Evolutionary conservation across 805 yeast genomes (phyloP), one percentile per base, ranked within the genome.

Genomic region (Candida jianshihensis): DNA sequence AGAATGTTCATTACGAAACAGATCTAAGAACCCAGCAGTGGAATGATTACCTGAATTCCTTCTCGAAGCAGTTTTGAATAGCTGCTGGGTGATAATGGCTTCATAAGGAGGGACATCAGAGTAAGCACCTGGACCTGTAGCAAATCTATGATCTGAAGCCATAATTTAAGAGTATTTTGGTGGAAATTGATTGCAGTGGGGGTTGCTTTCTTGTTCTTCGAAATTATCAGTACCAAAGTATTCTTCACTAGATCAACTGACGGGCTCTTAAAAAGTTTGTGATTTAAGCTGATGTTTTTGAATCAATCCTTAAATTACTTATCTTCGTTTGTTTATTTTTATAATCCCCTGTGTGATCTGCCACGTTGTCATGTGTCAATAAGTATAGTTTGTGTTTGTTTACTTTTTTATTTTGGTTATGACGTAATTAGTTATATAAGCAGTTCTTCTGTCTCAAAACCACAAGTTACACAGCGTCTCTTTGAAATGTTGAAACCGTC

Each of bases 391-490:
- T 21, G 24, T 21, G 7, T 21, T 8, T 21, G 24, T 21, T 21
- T 21, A 21, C 24, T 7, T 21, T 7, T 8, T 21, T 21, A 21
- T 21, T 21, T 11, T 21, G 24, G 24, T 21, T 21, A 11, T 21
- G 24, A 11, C 10, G 7, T 21, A 11, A 21, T 21, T n/a, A n/a
- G n/a, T n/a, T n/a, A 20, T 7, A 20, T 20, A 20, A 20, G 22
- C 22, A 83, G 57, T 56, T 88, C 96, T 50, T 85, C 92, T 0
- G 79, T 75, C 49, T 85, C 92, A 46, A 87, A 67, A 1, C 96
- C 96, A 61, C 97, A 88, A 19, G 71, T 82, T 2, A 68, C 57
- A 53, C 97, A 88, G 41, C 92, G 61, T 44, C 85, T 64, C 39
- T 66, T 71, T 15, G 74, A 66, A 33, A 72, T 40, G 0, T 57